phyloP scores from a whole-genome alignment of 1,139 yeast species.

The Protomyces lactucae-debilis region DNA sequence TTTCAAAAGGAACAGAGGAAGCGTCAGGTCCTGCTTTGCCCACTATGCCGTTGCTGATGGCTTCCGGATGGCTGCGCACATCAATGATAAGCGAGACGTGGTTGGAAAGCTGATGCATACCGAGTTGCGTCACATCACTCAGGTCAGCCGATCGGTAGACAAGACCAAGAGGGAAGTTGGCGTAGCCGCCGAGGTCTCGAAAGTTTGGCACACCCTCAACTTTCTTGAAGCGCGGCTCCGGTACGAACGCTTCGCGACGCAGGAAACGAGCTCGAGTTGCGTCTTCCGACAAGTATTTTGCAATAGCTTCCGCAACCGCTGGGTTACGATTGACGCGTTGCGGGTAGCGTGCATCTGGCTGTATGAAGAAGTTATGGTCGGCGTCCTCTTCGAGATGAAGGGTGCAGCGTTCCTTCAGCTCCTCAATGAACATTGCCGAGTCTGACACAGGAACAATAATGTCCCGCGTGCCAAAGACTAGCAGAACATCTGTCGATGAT shows the following conservation, averaged over 20 bases:
- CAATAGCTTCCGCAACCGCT: slow-evolving; percentile 51
- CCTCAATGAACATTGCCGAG: slow-evolving; percentile 54
- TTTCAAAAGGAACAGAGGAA: background rate
- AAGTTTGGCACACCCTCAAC: slow-evolving; percentile 69
- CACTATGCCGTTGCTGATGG: slow-evolving; percentile 47
- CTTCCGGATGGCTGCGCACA: slow-evolving; percentile 61
- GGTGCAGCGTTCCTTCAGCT: slow-evolving; percentile 54
- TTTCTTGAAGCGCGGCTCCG: slow-evolving; percentile 50
- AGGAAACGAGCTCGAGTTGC: slow-evolving; percentile 53
- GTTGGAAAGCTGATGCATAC: slow-evolving; percentile 43
- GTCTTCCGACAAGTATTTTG: slow-evolving; percentile 51
- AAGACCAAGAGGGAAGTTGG: slow-evolving; percentile 49
- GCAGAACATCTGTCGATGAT: slow-evolving; percentile 46
- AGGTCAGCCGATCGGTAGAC: slow-evolving; percentile 64
- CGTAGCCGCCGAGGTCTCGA: slow-evolving; percentile 73
- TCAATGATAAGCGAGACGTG: slow-evolving; percentile 60
- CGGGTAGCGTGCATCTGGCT: slow-evolving; percentile 36
- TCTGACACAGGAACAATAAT: slow-evolving; percentile 61
- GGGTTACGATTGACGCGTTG: slow-evolving; percentile 50
- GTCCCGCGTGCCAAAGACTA: slow-evolving; percentile 69
- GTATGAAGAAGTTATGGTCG: slow-evolving; percentile 70
- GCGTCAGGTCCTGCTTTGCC: slow-evolving; percentile 36
- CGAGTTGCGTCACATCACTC: slow-evolving; percentile 46
- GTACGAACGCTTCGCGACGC: slow-evolving; percentile 42
- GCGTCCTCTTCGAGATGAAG: slow-evolving; percentile 60